Evolutionary conservation across 768 basidiomycete species (phyloP), one percentile per base, ranked within the genome.

Genomic region (Trametopsis cervina): DNA sequence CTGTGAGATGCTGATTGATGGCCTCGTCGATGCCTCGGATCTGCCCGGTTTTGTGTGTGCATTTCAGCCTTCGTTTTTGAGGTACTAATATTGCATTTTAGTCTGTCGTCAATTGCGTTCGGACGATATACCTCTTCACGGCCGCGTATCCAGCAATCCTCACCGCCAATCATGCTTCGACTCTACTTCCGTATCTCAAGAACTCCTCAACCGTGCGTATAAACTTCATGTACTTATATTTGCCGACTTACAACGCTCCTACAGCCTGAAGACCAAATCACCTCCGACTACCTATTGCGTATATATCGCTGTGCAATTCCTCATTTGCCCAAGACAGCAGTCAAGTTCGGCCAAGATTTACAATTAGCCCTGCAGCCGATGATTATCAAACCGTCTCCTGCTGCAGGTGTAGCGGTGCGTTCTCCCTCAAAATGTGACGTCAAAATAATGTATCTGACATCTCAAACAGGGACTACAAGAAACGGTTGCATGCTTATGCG

Each of bases 401-500:
- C 75, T 2, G 83, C 83, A 11, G 81, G 85, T 21, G 69, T 86
- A 7, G 71, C 77, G 65, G 87, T 89, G 51, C 24, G 77, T 60
- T 42, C 9, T 12, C 21, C 2, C 42, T 55, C 11, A 21, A 2
- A 13, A 24, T 48, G 37, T 15, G 12, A 26, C 15, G 20, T 37
- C 23, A 4, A 26, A 21, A 13, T 40, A 39, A 24, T 7, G 13
- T 38, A n/a, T 25, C 26, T 20, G 13, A 21, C 27, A 6, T 36
- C 37, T 7, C 15, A 7, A 37, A 1, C 54, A 93, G 86, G 83
- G 86, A 18, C 65, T 98, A 25, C 91, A 94, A 68, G 96, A 97
- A 65, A 81, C 82, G 11, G 87, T 98, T 12, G 90, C 90, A 0
- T 97, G 94, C 55, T 83, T 95, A 70, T 95, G 93, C 60, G 77